Conservation (phyloP, 257 asterid species). For the Ehretia macrophylla region DNA sequence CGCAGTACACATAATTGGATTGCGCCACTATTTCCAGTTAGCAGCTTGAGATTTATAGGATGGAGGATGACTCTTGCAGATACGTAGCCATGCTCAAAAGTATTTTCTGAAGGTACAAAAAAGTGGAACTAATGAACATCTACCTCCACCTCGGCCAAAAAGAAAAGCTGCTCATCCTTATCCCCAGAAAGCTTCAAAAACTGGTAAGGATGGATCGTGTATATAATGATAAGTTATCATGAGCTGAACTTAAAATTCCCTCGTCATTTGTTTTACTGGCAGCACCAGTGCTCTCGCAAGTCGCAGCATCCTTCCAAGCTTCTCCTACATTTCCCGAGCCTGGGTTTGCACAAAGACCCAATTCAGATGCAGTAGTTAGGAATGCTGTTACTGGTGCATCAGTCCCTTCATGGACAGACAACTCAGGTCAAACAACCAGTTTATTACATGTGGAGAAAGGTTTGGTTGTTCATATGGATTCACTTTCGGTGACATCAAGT, state of each 20-base stretch:
- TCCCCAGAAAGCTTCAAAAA: constrained; percentile 78
- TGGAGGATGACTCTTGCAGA: constrained; percentile 45
- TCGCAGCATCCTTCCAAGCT: constrained; percentile 44
- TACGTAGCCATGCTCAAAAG: constrained; percentile 95
- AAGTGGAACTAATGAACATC: constrained; percentile 73
- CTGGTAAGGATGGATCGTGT: constrained; percentile 14
- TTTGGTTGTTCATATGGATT: constrained; percentile 23
- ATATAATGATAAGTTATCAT: background rate
- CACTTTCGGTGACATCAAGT: background rate
- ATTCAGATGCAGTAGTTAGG: constrained; percentile 32
- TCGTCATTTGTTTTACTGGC: constrained; percentile 11
- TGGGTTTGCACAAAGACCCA: constrained; percentile 39
- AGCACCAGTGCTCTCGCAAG: constrained; percentile 56
- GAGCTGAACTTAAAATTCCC: constrained; percentile 13
- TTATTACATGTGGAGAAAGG: constrained; percentile 45
- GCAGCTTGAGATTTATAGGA: background rate
- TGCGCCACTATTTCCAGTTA: background rate
- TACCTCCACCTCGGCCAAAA: constrained; percentile 99
- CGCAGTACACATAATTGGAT: background rate
- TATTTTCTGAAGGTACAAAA: constrained; percentile 87
- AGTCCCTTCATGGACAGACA: constrained; percentile 59
- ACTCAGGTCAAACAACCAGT: constrained; percentile 37
- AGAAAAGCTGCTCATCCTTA: constrained; percentile 90
- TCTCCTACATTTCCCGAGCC: constrained; percentile 47
- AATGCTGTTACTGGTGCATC: constrained; percentile 39